A percentile compares a stretch with the other conserved stretches of the same genome.
These are phyloP conservation scores for Vickermania ingenoplastis DNA, from an alignment of 208 protist genomes.

Conservation along the genomic window DNA sequence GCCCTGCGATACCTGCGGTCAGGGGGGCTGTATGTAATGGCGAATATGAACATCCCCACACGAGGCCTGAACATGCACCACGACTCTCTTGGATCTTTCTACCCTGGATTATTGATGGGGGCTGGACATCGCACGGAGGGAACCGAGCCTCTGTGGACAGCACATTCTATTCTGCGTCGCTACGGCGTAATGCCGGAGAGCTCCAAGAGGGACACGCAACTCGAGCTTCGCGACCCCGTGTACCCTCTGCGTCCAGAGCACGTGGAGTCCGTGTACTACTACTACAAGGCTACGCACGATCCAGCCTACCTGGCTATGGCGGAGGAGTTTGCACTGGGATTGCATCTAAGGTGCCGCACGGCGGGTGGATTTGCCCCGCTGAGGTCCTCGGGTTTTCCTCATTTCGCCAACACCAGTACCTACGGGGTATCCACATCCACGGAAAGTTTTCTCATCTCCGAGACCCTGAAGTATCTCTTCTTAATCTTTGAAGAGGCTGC, in stretches of 20 bases:
- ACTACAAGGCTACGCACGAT: slow-evolving; percentile 65
- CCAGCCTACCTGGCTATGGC: slow-evolving; percentile 54
- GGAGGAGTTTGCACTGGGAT: slow-evolving; percentile 37
- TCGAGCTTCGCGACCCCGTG: background rate
- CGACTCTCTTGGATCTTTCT: slow-evolving; percentile 68
- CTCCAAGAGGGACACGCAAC: slow-evolving; percentile 1
- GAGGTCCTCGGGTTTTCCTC: slow-evolving; percentile 13
- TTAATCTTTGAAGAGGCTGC: slow-evolving; percentile 83
- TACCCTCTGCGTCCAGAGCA: slow-evolving; percentile 87
- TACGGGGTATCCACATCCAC: slow-evolving; percentile 64
- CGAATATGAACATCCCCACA: slow-evolving; percentile 27
- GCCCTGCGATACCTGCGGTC: slow-evolving; percentile 13
- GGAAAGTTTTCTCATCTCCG: slow-evolving; percentile 91
- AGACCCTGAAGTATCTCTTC: slow-evolving; percentile 96
- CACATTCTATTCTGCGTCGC: slow-evolving; percentile 47
- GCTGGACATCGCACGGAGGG: slow-evolving; percentile 51
- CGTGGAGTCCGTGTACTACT: slow-evolving; percentile 68
- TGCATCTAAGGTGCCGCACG: slow-evolving; percentile 38
- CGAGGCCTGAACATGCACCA: slow-evolving; percentile 17
- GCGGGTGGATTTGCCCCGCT: slow-evolving; percentile 43
- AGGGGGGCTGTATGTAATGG: slow-evolving; percentile 40
- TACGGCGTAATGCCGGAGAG: slow-evolving; percentile 75
- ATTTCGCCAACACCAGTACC: slow-evolving; percentile 24
- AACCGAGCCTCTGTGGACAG: slow-evolving; percentile 22
- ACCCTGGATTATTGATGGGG: slow-evolving; percentile 53